phyloP scores from a whole-genome alignment of 2,329 filamentous ascomycete species.

The Penicillium expansum region DNA sequence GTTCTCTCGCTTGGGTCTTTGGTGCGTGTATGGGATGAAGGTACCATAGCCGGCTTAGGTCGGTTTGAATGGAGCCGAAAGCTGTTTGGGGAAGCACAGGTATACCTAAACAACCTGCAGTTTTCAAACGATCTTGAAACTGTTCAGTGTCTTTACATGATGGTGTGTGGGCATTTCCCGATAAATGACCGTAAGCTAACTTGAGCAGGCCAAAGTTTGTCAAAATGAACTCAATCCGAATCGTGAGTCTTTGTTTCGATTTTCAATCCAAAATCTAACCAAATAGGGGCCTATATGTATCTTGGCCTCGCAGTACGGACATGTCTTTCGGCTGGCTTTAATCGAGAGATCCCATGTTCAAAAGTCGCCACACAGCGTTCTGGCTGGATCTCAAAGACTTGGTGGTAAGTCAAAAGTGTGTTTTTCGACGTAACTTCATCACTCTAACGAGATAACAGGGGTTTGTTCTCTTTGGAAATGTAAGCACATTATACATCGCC shows the following conservation, averaged over 20 bases:
- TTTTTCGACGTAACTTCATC: neutral
- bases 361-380: slow-evolving; percentile 32
- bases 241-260: slow-evolving; percentile 28
- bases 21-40: slow-evolving; percentile 45
- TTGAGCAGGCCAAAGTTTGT: slow-evolving; percentile 46
- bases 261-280: slow-evolving; percentile 16
- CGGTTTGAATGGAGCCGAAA: slow-evolving; percentile 50
- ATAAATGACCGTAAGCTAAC: neutral
- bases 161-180: slow-evolving; percentile 31
- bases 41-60: slow-evolving; percentile 43
- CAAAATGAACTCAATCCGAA: slow-evolving; percentile 52
- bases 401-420: slow-evolving; percentile 41
- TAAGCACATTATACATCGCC: slow-evolving; percentile 18
- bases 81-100: slow-evolving; percentile 46
- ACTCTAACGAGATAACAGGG: slow-evolving; percentile 30
- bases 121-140: slow-evolving; percentile 50
- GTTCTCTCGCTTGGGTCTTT: slow-evolving; percentile 49
- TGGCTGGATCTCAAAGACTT: slow-evolving; percentile 46
- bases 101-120: slow-evolving; percentile 39
- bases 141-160: slow-evolving; percentile 49
- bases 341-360: slow-evolving; percentile 40
- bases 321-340: slow-evolving; percentile 50
- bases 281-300: slow-evolving; percentile 47
- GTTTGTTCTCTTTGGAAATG: slow-evolving; percentile 47
- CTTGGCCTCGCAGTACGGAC: slow-evolving; percentile 50